phyloP scores from a whole-genome alignment of 108 stramenopile genomes.

The Skeletonema menzelii region DNA sequence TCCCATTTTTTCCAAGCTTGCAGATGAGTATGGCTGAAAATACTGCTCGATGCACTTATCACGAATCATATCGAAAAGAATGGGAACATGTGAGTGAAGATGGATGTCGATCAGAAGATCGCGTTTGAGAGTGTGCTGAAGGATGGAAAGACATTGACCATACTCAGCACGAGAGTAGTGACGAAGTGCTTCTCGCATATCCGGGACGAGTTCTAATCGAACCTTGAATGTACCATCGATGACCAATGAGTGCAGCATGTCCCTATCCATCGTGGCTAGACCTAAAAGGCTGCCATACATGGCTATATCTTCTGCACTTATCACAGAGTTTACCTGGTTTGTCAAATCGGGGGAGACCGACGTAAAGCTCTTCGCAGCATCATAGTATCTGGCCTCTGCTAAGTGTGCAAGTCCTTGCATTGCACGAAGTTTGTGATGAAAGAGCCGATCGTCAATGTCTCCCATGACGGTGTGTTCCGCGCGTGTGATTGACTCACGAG shows the following conservation, averaged over 20 bases:
- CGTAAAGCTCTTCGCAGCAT: conserved; percentile 40
- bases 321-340: conserved; percentile 27
- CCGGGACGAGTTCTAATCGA: conserved; percentile 55
- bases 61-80: conserved; percentile 50
- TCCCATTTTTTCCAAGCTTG: conserved; percentile 61
- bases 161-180: conserved; percentile 51
- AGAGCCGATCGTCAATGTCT: conserved; percentile 22
- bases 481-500: conserved; percentile 22
- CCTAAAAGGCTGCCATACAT: conserved; percentile 67
- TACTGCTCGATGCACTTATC: conserved; percentile 74
- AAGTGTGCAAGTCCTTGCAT: conserved; percentile 41
- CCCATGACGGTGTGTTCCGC: conserved; percentile 16
- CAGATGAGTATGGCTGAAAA: conserved; percentile 62
- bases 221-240: conserved; percentile 48
- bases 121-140: conserved; percentile 12
- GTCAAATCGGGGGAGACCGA: conserved; percentile 39
- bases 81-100: conserved; percentile 44
- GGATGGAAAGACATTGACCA: conserved; percentile 25
- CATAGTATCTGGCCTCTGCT: conserved; percentile 36
- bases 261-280: conserved; percentile 51
- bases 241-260: conserved; percentile 26
- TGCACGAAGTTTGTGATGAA: conserved; percentile 45
- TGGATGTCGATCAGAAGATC: conserved; percentile 52
- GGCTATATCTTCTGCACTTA: conserved; percentile 75
- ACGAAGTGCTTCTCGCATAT: conserved; percentile 38